Evolutionary conservation across 768 basidiomycete genomes (phyloP).

Genomic region (Lactarius hatsudake): DNA sequence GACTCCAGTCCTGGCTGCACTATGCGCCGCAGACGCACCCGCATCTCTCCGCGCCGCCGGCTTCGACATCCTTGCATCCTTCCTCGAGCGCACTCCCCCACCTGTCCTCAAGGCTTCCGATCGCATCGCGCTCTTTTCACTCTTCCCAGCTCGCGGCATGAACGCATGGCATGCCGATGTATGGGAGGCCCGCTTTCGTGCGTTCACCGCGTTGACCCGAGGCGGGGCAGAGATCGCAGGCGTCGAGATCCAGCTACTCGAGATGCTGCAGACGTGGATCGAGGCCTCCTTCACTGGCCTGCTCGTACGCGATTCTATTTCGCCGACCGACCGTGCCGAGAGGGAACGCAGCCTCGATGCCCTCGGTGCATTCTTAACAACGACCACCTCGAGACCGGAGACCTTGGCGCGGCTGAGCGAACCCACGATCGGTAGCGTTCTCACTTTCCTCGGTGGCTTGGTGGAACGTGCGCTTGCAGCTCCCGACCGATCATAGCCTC

Average conservation of each 20-base stretch:
- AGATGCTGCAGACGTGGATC: constrained; percentile 63
- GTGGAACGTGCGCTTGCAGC: constrained; percentile 51
- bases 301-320: constrained; percentile 34
- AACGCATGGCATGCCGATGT: constrained; percentile 61
- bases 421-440: constrained; percentile 51
- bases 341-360: constrained; percentile 62
- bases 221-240: constrained; percentile 60
- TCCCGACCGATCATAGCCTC: constrained; percentile 26
- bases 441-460: constrained; percentile 58
- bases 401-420: constrained; percentile 61
- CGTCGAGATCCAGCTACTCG: constrained; percentile 56
- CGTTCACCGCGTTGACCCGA: constrained; percentile 60
- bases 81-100: constrained; percentile 59
- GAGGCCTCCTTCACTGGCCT: constrained; percentile 57
- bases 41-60: constrained; percentile 61
- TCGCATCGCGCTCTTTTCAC: constrained; percentile 58
- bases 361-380: constrained; percentile 56
- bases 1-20: constrained; percentile 55
- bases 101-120: constrained; percentile 51
- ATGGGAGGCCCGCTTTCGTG: constrained; percentile 69
- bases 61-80: constrained; percentile 68
- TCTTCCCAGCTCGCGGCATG: constrained; percentile 47
- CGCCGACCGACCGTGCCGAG: constrained; percentile 45
- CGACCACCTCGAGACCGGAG: constrained; percentile 48
- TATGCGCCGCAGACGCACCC: constrained; percentile 57